Evolutionary conservation across 805 yeast species (phyloP), one percentile per base, ranked within the genome.

Genomic region (Starmerella riodocensis): DNA sequence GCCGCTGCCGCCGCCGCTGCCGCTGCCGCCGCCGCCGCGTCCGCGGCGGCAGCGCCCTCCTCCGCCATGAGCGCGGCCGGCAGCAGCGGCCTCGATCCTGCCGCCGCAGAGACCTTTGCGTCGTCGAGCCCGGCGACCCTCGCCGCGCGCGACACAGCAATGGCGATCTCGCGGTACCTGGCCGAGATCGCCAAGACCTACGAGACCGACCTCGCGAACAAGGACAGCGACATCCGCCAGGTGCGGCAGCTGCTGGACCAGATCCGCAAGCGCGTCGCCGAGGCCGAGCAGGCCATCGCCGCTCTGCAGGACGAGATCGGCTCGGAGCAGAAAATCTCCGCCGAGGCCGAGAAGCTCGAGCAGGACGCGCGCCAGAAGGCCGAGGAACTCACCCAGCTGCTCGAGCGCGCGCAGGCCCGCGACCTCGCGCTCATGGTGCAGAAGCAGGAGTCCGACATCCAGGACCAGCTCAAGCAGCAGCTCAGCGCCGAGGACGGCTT

Each of bases 321-420:
- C 36, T 43, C 57, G 46, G 51, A 60, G 25, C 47, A 39, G n/a
- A 38, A 46, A 21, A 43, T 54, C 4, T 35, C 43, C 16, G 21
- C 41, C 2, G 46, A 46, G 25, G 41, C 50, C 16, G 43, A 50
- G 19, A 48, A 41, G 29, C 57, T 57, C 2, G 51, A 53, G 20
- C 55, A 47, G 25, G 46, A 51, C n/a, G 59, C 56, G 4, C 42
- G 37, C 22, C 41, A 49, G 7, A 39, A 42, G 43, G 53, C 62
- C 19, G 48, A 56, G 18, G 56, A 59, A 35, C 54, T 73, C 34
- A 59, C 61, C 12, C 63, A 61, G 40, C 53, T 69, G n/a, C 54
- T 71, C 24, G 86, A 78, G 54, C 66, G 80, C 37, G 63, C 76
- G 1, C 86, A 78, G 53, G 76, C 83, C 1, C 58, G 73, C 48